phyloP scores from a whole-genome alignment of 2,329 filamentous ascomycete species.

The Chaetomiaceae sp. region DNA sequence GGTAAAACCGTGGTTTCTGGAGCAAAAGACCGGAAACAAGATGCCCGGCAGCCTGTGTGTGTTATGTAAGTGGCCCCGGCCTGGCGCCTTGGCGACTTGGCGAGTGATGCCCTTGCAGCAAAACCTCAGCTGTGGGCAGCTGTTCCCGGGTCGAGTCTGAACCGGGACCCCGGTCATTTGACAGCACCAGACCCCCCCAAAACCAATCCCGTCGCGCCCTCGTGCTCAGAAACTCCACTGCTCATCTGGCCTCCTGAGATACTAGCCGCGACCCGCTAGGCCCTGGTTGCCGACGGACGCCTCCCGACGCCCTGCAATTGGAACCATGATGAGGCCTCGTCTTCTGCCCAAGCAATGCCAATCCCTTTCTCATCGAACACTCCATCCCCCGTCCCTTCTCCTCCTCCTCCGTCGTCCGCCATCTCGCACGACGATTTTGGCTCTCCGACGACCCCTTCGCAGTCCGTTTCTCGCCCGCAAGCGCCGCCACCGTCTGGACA shows the following conservation, averaged over 20 bases:
- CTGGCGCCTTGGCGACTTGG: not conserved
- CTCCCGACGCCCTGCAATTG: slow-evolving; percentile 11
- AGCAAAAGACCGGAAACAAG: no score
- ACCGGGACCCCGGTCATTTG: slow-evolving; percentile 4
- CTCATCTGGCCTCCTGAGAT: slow-evolving; percentile 7
- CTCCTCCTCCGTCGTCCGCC: slow-evolving; percentile 1
- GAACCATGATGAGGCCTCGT: slow-evolving; percentile 18
- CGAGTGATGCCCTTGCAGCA: not conserved
- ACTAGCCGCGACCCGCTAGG: slow-evolving; percentile 4
- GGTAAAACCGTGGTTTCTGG: no score
- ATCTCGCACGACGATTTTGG: not conserved
- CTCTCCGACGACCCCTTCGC: not conserved
- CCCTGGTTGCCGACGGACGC: slow-evolving; percentile 15
- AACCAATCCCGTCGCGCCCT: slow-evolving; percentile 17
- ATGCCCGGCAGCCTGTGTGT: no score
- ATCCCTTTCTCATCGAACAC: slow-evolving; percentile 3
- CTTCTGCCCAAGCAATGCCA: slow-evolving; percentile 16
- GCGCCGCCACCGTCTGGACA: slow-evolving; percentile 6
- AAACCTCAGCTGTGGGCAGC: slow-evolving; percentile 1
- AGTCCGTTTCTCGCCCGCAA: not conserved
- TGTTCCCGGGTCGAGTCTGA: not conserved
- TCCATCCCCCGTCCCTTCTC: not conserved
- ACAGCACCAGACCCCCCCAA: not conserved
- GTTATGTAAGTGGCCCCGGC: no score
- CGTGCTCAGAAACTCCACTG: slow-evolving; percentile 12